Evolutionary conservation across 441 rosid genomes (phyloP).

Genomic region (Gossypium aridum): DNA sequence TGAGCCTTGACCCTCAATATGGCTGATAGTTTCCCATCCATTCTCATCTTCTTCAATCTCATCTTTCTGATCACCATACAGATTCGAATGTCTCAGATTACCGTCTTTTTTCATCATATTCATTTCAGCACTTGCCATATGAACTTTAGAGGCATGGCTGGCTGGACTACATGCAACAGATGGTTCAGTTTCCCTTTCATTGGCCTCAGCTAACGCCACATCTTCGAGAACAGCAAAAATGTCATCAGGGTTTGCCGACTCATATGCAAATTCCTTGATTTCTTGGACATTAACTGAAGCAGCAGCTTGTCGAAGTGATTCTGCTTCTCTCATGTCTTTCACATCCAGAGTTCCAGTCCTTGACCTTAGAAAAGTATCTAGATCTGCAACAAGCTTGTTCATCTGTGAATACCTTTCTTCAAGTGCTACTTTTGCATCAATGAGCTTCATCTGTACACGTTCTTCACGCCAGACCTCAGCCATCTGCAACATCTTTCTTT

Average conservation of each 20-base stretch:
- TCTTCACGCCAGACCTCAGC: slow-evolving; percentile 99
- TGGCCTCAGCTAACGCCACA: slow-evolving; percentile 43
- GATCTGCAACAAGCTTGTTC: slow-evolving; percentile 65
- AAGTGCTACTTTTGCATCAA: slow-evolving; percentile 80
- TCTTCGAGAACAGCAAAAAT: slow-evolving; percentile 72
- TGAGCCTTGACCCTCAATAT: slow-evolving; percentile 79
- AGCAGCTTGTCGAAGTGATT: slow-evolving; percentile 49
- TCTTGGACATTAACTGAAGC: slow-evolving; percentile 45
- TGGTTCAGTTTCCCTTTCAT: slow-evolving; percentile 58
- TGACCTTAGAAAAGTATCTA: slow-evolving; percentile 57
- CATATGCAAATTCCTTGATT: slow-evolving; percentile 61
- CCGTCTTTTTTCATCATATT: slow-evolving; percentile 26
- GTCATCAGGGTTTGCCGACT: slow-evolving; percentile 66
- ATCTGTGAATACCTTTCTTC: slow-evolving; percentile 79
- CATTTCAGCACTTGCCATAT: slow-evolving; percentile 38
- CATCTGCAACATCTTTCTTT: slow-evolving; percentile 95
- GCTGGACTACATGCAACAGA: slow-evolving; percentile 41
- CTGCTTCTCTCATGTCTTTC: slow-evolving; percentile 59
- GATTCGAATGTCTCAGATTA: slow-evolving; percentile 33
- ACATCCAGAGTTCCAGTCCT: slow-evolving; percentile 37
- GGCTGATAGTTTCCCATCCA: slow-evolving; percentile 91
- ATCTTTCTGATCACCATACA: slow-evolving; percentile 31
- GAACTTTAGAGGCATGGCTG: slow-evolving; percentile 14
- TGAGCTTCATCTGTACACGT: slow-evolving; percentile 94
- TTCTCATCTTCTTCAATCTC: slow-evolving; percentile 80